Evolutionary conservation across 148 eudicot genomes (phyloP), one percentile per base, ranked within the genome.

Genomic region (Cornus suecica): DNA sequence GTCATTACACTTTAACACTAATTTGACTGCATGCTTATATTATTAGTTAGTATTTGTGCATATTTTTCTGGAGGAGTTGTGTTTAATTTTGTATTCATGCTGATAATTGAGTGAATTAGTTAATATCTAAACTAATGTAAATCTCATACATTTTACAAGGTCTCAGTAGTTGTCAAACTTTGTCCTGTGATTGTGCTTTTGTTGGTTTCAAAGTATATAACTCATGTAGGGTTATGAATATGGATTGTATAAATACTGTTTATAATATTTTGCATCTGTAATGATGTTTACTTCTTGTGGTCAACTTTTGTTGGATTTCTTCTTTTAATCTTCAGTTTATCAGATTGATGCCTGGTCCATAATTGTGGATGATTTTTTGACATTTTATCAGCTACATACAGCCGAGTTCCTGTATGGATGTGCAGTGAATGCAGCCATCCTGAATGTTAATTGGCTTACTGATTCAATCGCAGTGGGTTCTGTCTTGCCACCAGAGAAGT

Each of bases 331-430:
- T 76, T 54, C 25, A 72, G 34, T 37, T 26, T 69, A 5, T 66
- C 27, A 32, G 24, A 23, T 65, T 73, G 25, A 16, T 18, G 62
- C 8, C 23, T 18, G 24, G 7, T 18, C 24, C 6, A 68, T 77
- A 15, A 69, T 58, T 34, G 28, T 27, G 32, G 22, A 65, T 76
- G 11, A 16, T 41, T 74, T 42, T 74, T 24, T 76, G 41, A 8
- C 81, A 66, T 74, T 74, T 74, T 72, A 67, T 81, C 97, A 92
- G 98, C 86, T 86, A 74, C 91, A 89, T 76, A 89, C 98, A 27
- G 77, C 88, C 66, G 82, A 84, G 78, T 94, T 94, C 86, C 84
- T 94, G 88, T 94, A 94, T 80, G 98, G 95, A 0, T 90, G 98
- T 82, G 93, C 92, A 34, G 95, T 87, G 71, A 85, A 88, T 71